Base-by-base conservation (phyloP, 1,139 yeast genomes). In the Protomyces pachydermus region DNA sequence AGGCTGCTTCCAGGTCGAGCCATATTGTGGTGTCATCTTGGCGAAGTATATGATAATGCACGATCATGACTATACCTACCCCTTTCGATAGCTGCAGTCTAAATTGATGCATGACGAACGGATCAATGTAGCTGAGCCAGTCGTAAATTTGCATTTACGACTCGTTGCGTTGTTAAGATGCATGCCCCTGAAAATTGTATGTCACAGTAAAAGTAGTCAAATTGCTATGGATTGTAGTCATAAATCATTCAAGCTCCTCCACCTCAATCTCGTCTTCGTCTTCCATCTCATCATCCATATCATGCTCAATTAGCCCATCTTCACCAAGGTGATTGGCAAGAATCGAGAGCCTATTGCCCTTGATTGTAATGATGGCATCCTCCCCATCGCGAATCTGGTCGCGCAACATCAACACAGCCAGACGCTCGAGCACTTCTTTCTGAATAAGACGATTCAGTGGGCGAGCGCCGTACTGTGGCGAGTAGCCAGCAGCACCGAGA, bases 381-480 rank as follows among this genome's bases (percentile, higher is more conserved):
- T 93, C 99, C 75, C 91, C 90, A 72, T 93, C 97, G 72, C 80
- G 82, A 66, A 93, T 82, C 76, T 91, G 96, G 18, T 96, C 96
- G 74, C 86, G 87, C 70, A 93, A 82, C 66, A 93, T 82, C 76
- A 87, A 81, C n/a, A 93, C 82, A 0, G 99, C 98, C 77, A 93
- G 80, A 71, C 81, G 85, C 77, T 93, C 93, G 75, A 93, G 84
- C 37, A 93, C 81, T 75, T 91, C 95, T 69, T 82, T 84, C 76
- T 93, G 98, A 69, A 93, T 91, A 70, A 93, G 82, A 72, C 98
- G 84, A 81, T 93, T 95, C 77, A 93, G 82, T 67, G 99, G 99
- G 75, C 99, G 84, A 1, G 99, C 98, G 77, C 99, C 98, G 75
- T 93, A 81, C 75, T 91, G 96, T 62, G 88, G 82, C 34, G 96